Evolutionary conservation across 371 early-diverging fungal species (phyloP), one percentile per base, ranked within the genome.

Genomic region (Circinella umbellata): DNA sequence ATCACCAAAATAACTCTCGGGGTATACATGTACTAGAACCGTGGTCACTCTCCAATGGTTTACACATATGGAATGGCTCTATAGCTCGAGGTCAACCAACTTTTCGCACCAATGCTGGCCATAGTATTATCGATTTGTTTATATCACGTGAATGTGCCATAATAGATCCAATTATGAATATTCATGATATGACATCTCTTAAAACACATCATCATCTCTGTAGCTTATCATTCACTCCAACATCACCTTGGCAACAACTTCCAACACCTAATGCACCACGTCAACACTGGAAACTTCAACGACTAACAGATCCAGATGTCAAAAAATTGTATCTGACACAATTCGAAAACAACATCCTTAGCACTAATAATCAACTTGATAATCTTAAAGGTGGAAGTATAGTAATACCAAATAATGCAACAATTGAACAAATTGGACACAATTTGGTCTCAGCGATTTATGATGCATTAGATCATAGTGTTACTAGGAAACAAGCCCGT

Each of bases 81-180:
- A 8, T 64, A 4, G 64, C 64, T 46, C 35, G 18, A 39, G 65
- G 61, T 1, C 39, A 59, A 15, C 35, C 42, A 34, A 70, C 65
- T 6, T 70, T 60, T 42, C 34, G 47, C 10, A 37, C 37, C 8
- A 8, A 3, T n/a, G 27, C 11, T 20, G 70, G 70, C 6, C 9
- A 8, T 0, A 70, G 65, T 62, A 64, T 70, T 37, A 70, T 70
- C 38, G 70, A 70, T n/a, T 36, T 59, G 2, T 70, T 65, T 34
- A 20, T 70, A 4, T 57, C 57, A 18, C 3, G 7, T 0, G 38
- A 46, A 15, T 9, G 10, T 11, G 57, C 66, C 15, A 11, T 66
- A 6, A 20, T 11, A 10, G 57, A 66, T 17, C 57, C 70, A 38
- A 5, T 17, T 18, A 15, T 70, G 10, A 9, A 38, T 5, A 46